Evolutionary conservation across 495 filamentous ascomycete species (phyloP), one percentile per base, ranked within the genome.

Genomic region (Penicillium turbatum): DNA sequence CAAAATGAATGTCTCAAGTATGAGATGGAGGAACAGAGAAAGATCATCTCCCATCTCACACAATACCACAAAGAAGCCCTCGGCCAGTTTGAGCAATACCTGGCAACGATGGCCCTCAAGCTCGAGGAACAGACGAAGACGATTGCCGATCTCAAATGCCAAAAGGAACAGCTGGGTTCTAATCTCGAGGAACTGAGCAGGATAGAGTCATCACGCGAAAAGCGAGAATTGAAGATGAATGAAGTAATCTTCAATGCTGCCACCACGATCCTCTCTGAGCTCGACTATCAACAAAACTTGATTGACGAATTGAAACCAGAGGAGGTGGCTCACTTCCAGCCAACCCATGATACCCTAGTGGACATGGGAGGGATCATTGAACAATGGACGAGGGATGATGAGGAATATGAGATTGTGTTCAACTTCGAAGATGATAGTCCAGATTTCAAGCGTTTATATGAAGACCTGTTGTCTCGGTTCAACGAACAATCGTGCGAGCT

Each of bases 231-330:
- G 6, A 45, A 45, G 9, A 24, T 34, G 30, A 34, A n/a, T 19
- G 15, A 34, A 34, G 16, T n/a, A 16, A 3, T 34, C 5, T 3
- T 12, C 21, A 13, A 34, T 16, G 19, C 7, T 32, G 16, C 43
- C 3, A 6, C 11, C 16, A 46, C n/a, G 6, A 48, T 48, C 19
- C 26, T 37, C 9, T 32, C 8, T 2, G 32, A 37, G n/a, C 19
- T 48, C 31, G 45, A 48, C 6, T 48, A 48, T 19, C 31, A 48
- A 12, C 31, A 48, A 48, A 12, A 48, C 15, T 13, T 48, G 13
- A 48, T 36, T 11, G 19, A 15, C 17, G 2, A 36, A 6, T 27
- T 27, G 12, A 10, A 26, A 35, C 8, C 45, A 11, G 15, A 34
- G 10, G 27, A 34, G 19, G 29, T 4, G 26, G 26, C 31, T 2